Conservation (phyloP, 805 yeast genomes). For the Blastobotrys muscicola region DNA sequence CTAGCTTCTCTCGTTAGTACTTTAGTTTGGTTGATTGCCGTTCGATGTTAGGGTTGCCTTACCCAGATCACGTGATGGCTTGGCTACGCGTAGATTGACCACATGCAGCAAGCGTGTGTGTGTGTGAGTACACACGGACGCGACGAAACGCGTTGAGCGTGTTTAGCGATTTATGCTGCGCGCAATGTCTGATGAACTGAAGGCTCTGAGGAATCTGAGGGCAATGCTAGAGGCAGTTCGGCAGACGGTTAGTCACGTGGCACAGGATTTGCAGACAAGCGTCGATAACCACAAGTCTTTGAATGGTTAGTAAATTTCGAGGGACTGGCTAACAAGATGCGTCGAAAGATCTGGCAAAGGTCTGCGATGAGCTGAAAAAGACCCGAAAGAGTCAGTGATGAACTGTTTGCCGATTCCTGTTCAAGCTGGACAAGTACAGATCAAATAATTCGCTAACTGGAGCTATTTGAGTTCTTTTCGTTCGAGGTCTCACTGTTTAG, state of each 20-base stretch:
- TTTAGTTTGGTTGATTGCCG: too few relatives aligned
- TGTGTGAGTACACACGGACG: too few relatives aligned
- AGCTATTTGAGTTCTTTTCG: neutral
- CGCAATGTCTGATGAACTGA: conserved; percentile 3
- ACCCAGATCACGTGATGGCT: too few relatives aligned
- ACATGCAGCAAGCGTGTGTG: too few relatives aligned
- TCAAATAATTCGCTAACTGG: neutral
- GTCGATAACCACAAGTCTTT: conserved; percentile 11
- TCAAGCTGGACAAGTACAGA: neutral
- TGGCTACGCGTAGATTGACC: too few relatives aligned
- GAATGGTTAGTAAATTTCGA: conserved; percentile 10
- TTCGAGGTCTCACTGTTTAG: too few relatives aligned
- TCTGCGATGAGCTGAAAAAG: neutral
- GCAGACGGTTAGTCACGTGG: conserved; percentile 10
- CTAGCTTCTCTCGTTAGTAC: too few relatives aligned
- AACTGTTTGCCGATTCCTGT: too few relatives aligned
- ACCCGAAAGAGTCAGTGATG: too few relatives aligned
- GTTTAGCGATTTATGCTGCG: too few relatives aligned
- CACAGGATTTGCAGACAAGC: conserved; percentile 11
- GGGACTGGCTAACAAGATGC: conserved; percentile 1
- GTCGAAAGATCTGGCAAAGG: neutral
- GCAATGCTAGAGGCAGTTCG: conserved; percentile 17
- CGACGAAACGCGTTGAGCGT: too few relatives aligned
- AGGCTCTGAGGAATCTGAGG: conserved; percentile 9
- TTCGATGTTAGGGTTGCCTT: too few relatives aligned